Evolutionary conservation across 2,329 filamentous ascomycete species (phyloP).

Genomic region (Aspergillus novofumigatus): DNA sequence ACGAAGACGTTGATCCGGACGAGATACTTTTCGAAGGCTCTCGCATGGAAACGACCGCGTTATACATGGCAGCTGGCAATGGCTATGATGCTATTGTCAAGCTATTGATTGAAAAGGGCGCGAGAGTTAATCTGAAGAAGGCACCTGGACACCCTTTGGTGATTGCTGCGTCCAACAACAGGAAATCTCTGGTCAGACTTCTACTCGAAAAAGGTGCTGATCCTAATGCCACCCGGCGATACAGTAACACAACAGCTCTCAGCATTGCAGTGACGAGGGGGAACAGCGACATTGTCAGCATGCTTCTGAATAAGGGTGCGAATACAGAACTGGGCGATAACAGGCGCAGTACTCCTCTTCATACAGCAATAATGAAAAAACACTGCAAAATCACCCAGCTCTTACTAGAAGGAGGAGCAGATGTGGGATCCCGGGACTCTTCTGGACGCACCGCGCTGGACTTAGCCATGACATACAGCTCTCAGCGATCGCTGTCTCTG

Average conservation of each 20-base stretch:
- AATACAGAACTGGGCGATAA: not conserved
- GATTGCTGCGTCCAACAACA: not conserved
- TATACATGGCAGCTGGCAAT: not conserved
- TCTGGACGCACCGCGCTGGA: too few species aligned
- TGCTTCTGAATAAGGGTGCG: not conserved
- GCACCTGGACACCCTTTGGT: not conserved
- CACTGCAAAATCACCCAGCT: too few species aligned
- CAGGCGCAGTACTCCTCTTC: too few species aligned
- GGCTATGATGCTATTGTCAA: not conserved
- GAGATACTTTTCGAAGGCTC: not conserved
- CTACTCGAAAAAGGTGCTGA: not conserved
- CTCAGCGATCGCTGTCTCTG: too few species aligned
- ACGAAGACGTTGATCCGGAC: not conserved
- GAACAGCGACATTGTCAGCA: fast-evolving
- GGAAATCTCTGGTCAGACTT: not conserved
- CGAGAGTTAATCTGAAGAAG: not conserved
- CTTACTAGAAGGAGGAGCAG: too few species aligned
- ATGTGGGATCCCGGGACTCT: too few species aligned
- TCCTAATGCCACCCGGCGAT: not conserved
- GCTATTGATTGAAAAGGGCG: not conserved
- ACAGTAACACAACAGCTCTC: not conserved
- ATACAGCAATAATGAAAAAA: too few species aligned
- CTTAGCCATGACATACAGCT: too few species aligned
- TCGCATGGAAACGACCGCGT: not conserved
- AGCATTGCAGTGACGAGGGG: not conserved